These are phyloP conservation scores for Sequoia sempervirens DNA, from an alignment of 75 land plant species.

Conservation along the genomic window DNA sequence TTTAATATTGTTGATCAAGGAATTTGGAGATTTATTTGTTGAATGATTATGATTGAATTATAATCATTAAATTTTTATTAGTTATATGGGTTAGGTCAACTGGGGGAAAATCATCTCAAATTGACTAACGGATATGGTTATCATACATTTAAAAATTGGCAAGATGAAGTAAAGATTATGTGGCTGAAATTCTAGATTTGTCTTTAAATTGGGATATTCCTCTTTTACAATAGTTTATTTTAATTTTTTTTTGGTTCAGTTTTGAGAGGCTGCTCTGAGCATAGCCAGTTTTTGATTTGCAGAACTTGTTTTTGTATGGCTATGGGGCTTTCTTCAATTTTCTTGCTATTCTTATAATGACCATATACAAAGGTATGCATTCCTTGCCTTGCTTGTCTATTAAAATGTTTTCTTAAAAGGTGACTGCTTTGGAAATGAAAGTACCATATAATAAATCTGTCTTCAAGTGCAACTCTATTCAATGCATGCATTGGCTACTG, in stretches of 20 bases:
- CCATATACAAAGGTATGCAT: constrained; percentile 54
- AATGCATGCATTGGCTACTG: background rate
- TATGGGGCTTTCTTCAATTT: constrained; percentile 98
- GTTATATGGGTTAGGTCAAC: background rate
- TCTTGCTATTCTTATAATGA: constrained; percentile 53
- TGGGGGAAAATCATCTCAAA: background rate
- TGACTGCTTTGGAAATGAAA: background rate
- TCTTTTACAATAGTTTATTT: background rate
- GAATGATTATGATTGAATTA: background rate
- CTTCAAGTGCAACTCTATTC: background rate
- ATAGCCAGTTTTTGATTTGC: constrained; percentile 7
- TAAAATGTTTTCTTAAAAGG: background rate
- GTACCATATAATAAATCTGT: background rate
- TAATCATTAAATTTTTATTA: background rate
- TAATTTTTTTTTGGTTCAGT: background rate
- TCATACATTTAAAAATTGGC: background rate
- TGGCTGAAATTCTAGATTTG: background rate
- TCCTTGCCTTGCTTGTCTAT: background rate
- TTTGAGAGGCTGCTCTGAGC: background rate
- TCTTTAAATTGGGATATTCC: background rate
- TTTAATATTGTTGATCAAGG: background rate
- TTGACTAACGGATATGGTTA: background rate
- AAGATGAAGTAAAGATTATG: background rate
- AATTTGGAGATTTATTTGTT: background rate
- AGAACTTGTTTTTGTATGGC: constrained; percentile 95